Base-by-base conservation (phyloP, 345 rosid genomes). In the Aurinia saxatilis region DNA sequence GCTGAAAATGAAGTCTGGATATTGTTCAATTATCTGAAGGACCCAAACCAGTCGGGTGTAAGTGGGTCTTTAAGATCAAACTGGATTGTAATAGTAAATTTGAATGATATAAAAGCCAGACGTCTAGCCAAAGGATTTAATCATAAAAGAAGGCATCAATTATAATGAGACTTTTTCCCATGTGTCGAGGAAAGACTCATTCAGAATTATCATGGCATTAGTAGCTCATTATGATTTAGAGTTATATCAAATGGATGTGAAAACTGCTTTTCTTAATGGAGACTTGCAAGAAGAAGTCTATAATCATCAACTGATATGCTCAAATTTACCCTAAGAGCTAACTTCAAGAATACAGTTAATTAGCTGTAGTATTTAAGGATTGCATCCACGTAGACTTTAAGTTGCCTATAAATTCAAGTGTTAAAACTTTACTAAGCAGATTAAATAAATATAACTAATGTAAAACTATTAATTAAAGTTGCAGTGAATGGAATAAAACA, bases 191-290 rank as follows among this genome's bases (percentile, higher is more conserved):
- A 63, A 63, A 30, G 50, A 51, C 21, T 63, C 13, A 5, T 5
- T 51, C 11, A 39, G 23, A 12, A 31, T 34, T 14, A 55, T 55
- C 18, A 44, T 42, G 70, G 2, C 12, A 14, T 25, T 54, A 46
- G 30, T 45, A 44, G 8, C 55, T 19, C 5, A 65, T 2, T 45
- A 10, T 46, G 19, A 44, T 34, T n/a, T 54, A 3, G 38, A 54
- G 27, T 54, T 54, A 23, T 19, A 65, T 44, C 18, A 44, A 33
- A 21, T 65, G 29, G 53, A 65, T 53, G 61, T 65, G 35, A 65
- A 65, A 34, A 42, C 12, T 10, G 5, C 0, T 10, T 55, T 65
- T 54, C 34, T 55, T 34, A 55, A 45, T 25, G 11, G 15, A 14
- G 14, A 65, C 48, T 53, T 54, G 0, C 0, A 42, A 40, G 41